These are phyloP conservation scores for Ambrosia trifida DNA, from an alignment of 129 eudicot genomes.

Conservation along the genomic window DNA sequence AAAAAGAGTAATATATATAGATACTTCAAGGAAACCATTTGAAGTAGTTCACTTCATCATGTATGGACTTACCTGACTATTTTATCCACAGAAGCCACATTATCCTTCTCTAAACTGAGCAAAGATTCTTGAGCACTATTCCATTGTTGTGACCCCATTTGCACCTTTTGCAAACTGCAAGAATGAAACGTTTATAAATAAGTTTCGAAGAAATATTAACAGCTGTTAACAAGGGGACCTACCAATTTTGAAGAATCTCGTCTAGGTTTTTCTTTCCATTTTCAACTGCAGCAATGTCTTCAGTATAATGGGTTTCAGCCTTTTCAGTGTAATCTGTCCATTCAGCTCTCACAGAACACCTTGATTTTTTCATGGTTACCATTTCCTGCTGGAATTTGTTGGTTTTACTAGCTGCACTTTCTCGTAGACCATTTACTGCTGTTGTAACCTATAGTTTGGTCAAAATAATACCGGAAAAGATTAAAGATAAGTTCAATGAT, in stretches of 20 bases:
- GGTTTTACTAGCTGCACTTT: constrained; percentile 69
- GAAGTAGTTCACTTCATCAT: constrained; percentile 55
- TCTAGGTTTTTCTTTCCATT: constrained; percentile 75
- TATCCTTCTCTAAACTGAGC: constrained; percentile 73
- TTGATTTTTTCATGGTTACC: constrained; percentile 81
- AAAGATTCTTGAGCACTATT: constrained; percentile 82
- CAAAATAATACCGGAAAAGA: background rate
- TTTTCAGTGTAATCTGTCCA: constrained; percentile 63
- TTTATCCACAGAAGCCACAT: constrained; percentile 75
- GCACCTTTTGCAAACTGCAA: constrained; percentile 71
- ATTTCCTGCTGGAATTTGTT: constrained; percentile 70
- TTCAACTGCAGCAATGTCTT: constrained; percentile 84
- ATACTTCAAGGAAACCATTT: background rate
- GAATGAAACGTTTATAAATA: constrained; percentile 6
- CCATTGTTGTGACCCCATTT: constrained; percentile 91
- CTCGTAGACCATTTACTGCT: constrained; percentile 77
- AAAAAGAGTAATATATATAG: background rate
- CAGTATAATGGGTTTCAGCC: constrained; percentile 68
- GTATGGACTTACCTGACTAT: constrained; percentile 60
- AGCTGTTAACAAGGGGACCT: constrained; percentile 5
- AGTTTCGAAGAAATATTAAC: background rate
- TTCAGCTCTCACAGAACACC: constrained; percentile 54
- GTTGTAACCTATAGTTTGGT: constrained; percentile 55
- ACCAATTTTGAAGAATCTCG: constrained; percentile 82
- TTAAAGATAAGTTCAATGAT: constrained; percentile 8